A percentile compares a stretch with the other conserved stretches of the same genome.
Evolutionary conservation across 2,329 filamentous ascomycete genomes (phyloP).

Genomic region (Saccharata proteae): DNA sequence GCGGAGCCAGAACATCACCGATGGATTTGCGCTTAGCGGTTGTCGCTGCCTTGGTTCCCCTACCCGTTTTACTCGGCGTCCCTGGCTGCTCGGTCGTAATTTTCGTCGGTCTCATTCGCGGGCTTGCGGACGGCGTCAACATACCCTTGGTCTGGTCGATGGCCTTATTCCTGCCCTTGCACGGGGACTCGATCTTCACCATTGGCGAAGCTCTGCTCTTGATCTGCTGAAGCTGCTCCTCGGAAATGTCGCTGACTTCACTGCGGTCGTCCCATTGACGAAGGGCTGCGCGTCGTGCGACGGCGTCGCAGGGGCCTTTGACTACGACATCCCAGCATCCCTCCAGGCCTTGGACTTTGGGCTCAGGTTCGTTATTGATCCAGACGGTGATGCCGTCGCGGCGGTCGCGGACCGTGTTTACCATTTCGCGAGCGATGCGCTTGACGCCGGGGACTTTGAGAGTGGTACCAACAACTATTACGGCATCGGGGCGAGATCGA

Average conservation of each 20-base stretch:
- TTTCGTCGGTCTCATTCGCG: conserved; percentile 19
- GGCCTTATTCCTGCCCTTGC: conserved; percentile 1
- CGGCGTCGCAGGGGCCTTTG: conserved; percentile 73
- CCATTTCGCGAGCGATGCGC: conserved; percentile 82
- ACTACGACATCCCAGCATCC: conserved; percentile 91
- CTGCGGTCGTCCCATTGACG: conserved; percentile 43
- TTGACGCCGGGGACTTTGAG: conserved; percentile 90
- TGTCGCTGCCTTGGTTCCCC: not conserved
- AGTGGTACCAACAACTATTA: conserved; percentile 91
- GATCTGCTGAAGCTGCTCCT: conserved; percentile 20
- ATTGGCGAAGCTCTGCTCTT: conserved; percentile 19
- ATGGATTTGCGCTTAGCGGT: not conserved
- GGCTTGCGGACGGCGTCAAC: conserved; percentile 23
- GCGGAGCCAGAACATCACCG: conserved; percentile 13
- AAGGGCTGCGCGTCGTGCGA: conserved; percentile 60
- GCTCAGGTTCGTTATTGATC: conserved; percentile 84
- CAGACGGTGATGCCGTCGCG: conserved; percentile 80
- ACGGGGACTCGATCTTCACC: conserved; percentile 11
- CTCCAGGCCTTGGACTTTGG: conserved; percentile 71
- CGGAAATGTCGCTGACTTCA: conserved; percentile 21
- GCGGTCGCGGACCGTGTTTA: conserved; percentile 68
- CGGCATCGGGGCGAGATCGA: conserved; percentile 72
- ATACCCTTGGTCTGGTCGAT: conserved; percentile 18
- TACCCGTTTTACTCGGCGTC: conserved; percentile 13
- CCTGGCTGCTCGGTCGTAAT: conserved; percentile 14